Conservation (phyloP, 768 basidiomycete genomes). For the Hygrocybe coccinea region DNA sequence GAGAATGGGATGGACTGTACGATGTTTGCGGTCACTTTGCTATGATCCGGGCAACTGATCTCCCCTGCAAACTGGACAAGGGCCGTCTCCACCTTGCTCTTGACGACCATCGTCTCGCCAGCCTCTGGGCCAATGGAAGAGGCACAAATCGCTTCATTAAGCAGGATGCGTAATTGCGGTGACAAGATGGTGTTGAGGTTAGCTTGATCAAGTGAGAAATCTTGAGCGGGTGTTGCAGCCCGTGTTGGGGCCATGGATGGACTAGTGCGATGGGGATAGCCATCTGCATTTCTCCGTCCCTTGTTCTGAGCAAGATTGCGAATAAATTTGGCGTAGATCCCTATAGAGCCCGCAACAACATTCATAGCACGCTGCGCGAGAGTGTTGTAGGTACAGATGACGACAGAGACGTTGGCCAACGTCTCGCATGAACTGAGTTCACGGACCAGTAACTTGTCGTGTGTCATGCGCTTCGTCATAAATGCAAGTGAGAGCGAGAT, state of each 20-base stretch:
- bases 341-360: constrained; percentile 92
- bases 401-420: constrained; percentile 90
- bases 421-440: constrained; percentile 96
- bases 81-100: constrained; percentile 78
- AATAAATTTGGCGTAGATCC: constrained; percentile 93
- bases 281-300: constrained; percentile 8
- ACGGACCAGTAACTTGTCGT: constrained; percentile 90
- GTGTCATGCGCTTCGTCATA: constrained; percentile 95
- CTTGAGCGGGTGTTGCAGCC: constrained; percentile 45
- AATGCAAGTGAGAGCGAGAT: constrained; percentile 79
- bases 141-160: constrained; percentile 12
- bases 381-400: constrained; percentile 94
- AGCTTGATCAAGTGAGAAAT: constrained; percentile 83
- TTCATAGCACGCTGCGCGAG: constrained; percentile 95
- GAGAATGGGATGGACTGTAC: constrained; percentile 77
- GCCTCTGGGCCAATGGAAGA: constrained; percentile 62
- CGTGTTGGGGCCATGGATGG: too few relatives aligned
- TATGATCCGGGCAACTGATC: constrained; percentile 61
- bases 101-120: constrained; percentile 52
- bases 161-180: constrained; percentile 16
- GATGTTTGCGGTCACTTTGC: constrained; percentile 40
- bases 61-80: constrained; percentile 64
- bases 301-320: constrained; percentile 43
- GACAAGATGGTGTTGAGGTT: constrained; percentile 63
- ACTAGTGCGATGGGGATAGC: background rate